Conservation (phyloP, 208 protist species). For the Wallacemonas sp. region DNA sequence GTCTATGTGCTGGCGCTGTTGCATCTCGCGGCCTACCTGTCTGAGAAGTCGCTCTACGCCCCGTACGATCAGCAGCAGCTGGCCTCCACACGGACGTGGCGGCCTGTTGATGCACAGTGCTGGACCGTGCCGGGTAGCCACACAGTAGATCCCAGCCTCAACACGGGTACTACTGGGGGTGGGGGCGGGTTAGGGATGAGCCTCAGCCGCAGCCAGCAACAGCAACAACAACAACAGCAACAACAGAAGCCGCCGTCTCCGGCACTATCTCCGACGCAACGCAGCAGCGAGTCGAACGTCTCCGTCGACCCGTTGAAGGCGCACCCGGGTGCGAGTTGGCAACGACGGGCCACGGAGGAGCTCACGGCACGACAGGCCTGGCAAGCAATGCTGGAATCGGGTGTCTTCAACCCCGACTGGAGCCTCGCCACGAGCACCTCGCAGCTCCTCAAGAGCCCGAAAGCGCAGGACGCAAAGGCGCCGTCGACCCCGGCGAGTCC, state of each 20-base stretch:
- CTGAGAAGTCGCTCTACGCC: slow-evolving; percentile 52
- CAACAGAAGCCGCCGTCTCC: background rate
- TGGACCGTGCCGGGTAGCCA: too few species aligned
- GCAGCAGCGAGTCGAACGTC: background rate
- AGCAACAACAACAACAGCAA: too few species aligned
- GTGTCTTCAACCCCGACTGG: background rate
- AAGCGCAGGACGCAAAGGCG: too few species aligned
- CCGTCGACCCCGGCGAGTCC: too few species aligned
- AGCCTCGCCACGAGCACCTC: too few species aligned
- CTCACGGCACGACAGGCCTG: background rate
- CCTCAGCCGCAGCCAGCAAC: too few species aligned
- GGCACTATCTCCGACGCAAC: background rate
- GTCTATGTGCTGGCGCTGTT: slow-evolving; percentile 33
- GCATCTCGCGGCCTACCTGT: slow-evolving; percentile 38
- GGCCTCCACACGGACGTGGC: too few species aligned
- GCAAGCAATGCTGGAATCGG: background rate
- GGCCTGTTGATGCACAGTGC: too few species aligned
- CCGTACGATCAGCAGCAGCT: slow-evolving; percentile 38
- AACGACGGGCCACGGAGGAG: slow-evolving; percentile 3
- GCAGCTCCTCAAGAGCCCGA: too few species aligned
- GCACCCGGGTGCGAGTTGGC: background rate
- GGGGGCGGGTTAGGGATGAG: too few species aligned
- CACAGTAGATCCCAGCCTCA: too few species aligned
- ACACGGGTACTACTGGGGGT: too few species aligned
- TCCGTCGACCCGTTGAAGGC: background rate